Evolutionary conservation across 257 asterid species (phyloP).

Genomic region (Solanum sejunctum): DNA sequence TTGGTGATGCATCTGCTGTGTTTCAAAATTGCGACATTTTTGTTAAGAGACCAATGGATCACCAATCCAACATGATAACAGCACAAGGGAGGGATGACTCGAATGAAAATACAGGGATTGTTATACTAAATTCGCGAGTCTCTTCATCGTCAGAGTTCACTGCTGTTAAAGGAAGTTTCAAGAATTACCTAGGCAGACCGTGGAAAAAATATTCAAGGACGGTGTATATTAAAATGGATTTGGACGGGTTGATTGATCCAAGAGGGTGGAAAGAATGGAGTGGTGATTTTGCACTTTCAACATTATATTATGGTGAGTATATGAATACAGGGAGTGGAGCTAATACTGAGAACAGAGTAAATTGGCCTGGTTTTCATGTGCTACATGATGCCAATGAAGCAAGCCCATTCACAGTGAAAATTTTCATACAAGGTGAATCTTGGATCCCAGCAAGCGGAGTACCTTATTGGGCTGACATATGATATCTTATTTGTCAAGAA

Average conservation of each 20-base stretch:
- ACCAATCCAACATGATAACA: conserved; percentile 48
- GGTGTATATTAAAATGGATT: conserved; percentile 30
- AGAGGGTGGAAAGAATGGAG: conserved; percentile 59
- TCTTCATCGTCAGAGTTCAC: conserved; percentile 21
- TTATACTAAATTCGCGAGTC: conserved; percentile 33
- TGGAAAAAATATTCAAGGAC: conserved; percentile 58
- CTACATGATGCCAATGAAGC: conserved; percentile 18
- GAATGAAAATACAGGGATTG: conserved; percentile 48
- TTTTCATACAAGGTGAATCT: conserved; percentile 41
- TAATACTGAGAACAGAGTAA: conserved; percentile 27
- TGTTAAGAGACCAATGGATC: conserved; percentile 38
- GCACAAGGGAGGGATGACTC: conserved; percentile 52
- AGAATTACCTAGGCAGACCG: conserved; percentile 55
- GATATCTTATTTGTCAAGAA: not conserved
- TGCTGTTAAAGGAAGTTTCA: conserved; percentile 13
- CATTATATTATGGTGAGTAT: conserved; percentile 53
- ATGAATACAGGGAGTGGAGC: conserved; percentile 59
- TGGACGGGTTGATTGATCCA: conserved; percentile 40
- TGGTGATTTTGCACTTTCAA: conserved; percentile 44
- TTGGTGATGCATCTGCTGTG: conserved; percentile 49
- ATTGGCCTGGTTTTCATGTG: conserved; percentile 64
- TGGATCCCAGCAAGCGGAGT: conserved; percentile 73
- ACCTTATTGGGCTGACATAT: conserved; percentile 35
- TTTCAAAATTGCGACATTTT: conserved; percentile 49
- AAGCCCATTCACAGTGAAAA: conserved; percentile 18